These are phyloP conservation scores for Saccharomyces uvarum DNA, from an alignment of 1,139 yeast species.

Conservation along the genomic window DNA sequence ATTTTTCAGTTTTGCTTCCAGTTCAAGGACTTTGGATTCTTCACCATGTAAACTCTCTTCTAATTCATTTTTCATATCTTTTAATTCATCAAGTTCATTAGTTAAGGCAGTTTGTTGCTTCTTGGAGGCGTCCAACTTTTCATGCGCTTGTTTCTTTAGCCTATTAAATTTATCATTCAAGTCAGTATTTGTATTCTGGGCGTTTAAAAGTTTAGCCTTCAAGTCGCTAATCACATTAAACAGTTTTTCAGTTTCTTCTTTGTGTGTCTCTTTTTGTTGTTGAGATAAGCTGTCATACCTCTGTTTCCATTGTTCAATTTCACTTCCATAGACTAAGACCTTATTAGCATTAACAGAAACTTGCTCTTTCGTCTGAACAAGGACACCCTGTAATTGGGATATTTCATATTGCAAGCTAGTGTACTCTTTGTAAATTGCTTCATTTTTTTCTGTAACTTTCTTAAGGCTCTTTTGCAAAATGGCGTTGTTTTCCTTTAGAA, in stretches of 20 bases:
- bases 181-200: slow-evolving; percentile 22
- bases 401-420: slow-evolving; percentile 33
- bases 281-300: slow-evolving; percentile 43
- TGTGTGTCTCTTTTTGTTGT: slow-evolving; percentile 43
- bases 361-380: neutral
- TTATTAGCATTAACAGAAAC: slow-evolving; percentile 10
- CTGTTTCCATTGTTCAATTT: slow-evolving; percentile 45
- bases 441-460: slow-evolving; percentile 18
- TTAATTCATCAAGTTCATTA: slow-evolving; percentile 6
- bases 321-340: slow-evolving; percentile 36
- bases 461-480: slow-evolving; percentile 53
- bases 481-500: slow-evolving; percentile 66
- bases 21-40: neutral
- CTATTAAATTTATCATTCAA: slow-evolving; percentile 29
- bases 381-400: slow-evolving; percentile 30
- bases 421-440: slow-evolving; percentile 31
- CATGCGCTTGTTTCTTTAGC: slow-evolving; percentile 25
- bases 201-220: slow-evolving; percentile 18
- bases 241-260: slow-evolving; percentile 37
- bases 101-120: slow-evolving; percentile 22
- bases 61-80: slow-evolving; percentile 12
- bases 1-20: slow-evolving; percentile 2
- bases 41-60: slow-evolving; percentile 7
- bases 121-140: slow-evolving; percentile 32
- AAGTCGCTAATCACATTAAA: slow-evolving; percentile 29